Evolutionary conservation across 768 basidiomycete species (phyloP).

Genomic region (Sistotremastrum niveocremeum): DNA sequence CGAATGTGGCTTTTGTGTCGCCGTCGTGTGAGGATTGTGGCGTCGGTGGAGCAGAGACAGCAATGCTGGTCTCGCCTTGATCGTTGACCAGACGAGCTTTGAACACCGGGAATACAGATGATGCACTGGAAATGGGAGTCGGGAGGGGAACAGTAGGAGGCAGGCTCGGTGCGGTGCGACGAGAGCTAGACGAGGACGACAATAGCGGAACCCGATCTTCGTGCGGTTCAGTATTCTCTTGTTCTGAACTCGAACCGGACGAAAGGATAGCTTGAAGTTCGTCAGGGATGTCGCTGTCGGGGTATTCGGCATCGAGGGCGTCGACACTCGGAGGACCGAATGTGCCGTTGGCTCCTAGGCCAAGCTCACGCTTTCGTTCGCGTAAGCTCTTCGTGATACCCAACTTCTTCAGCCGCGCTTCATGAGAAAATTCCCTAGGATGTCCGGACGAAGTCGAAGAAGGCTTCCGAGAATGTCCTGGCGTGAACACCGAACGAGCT

Average conservation of each 20-base stretch:
- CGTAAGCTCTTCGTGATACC: constrained; percentile 3
- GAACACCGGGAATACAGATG: constrained; percentile 23
- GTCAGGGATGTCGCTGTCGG: constrained; percentile 70
- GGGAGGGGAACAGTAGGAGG: constrained; percentile 32
- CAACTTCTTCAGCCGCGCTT: too few species aligned
- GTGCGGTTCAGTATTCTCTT: constrained; percentile 17
- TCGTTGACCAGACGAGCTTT: constrained; percentile 33
- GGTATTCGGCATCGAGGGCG: constrained; percentile 42
- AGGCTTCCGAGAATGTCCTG: too few species aligned
- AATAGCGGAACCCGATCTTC: constrained; percentile 23
- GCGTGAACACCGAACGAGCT: too few species aligned
- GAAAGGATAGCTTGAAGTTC: constrained; percentile 55
- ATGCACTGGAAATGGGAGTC: constrained; percentile 6
- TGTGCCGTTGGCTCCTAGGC: constrained; percentile 56
- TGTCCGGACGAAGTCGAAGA: too few species aligned
- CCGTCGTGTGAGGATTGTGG: constrained; percentile 34
- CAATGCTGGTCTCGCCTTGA: constrained; percentile 21
- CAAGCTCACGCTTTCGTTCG: constrained; percentile 28
- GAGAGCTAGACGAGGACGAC: constrained; percentile 1
- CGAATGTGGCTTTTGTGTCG: constrained; percentile 69
- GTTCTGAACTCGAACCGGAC: constrained; percentile 10
- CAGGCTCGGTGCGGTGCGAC: constrained; percentile 25
- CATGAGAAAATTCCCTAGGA: too few species aligned
- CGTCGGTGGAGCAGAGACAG: not conserved
- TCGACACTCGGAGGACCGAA: constrained; percentile 32